phyloP scores from a whole-genome alignment of 2,329 filamentous ascomycete species.

The Aspergillus niger region DNA sequence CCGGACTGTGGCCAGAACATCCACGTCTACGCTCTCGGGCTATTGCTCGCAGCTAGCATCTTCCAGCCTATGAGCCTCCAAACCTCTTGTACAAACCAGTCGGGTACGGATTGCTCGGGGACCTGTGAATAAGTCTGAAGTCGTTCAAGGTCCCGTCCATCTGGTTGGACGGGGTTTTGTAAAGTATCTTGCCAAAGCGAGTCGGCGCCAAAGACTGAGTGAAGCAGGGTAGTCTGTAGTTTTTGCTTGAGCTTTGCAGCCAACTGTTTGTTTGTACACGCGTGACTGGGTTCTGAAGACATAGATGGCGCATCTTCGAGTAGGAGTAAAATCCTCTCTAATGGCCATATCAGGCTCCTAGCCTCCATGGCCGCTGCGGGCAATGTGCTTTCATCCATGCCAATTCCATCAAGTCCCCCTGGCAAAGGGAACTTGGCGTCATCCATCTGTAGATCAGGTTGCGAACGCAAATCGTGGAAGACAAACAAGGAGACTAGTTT shows the following conservation, averaged over 20 bases:
- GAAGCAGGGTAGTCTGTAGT: conserved; percentile 46
- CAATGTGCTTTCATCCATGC: conserved; percentile 26
- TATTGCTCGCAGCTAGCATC: conserved; percentile 22
- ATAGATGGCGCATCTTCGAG: conserved; percentile 17
- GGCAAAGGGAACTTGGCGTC: conserved; percentile 34
- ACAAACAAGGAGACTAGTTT: conserved; percentile 42
- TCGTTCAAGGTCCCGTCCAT: conserved; percentile 20
- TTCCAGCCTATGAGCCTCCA: conserved; percentile 64
- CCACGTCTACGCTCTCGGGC: background rate
- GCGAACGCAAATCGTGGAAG: conserved; percentile 39
- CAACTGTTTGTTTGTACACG: conserved; percentile 13
- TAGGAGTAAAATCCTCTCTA: conserved; percentile 34
- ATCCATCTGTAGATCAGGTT: conserved; percentile 27
- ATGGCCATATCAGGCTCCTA: conserved; percentile 37
- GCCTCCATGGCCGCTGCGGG: conserved; percentile 36
- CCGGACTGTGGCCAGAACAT: background rate
- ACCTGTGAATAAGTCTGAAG: conserved; percentile 3
- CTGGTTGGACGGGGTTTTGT: conserved; percentile 23
- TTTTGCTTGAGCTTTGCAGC: conserved; percentile 28
- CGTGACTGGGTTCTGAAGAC: background rate
- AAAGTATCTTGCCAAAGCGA: conserved; percentile 33
- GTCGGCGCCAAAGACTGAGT: conserved; percentile 43
- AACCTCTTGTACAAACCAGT: conserved; percentile 59
- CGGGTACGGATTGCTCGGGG: conserved; percentile 42
- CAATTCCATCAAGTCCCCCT: conserved; percentile 30